Base-by-base conservation (phyloP, 2,329 filamentous ascomycete species). In the Curvularia sp. region DNA sequence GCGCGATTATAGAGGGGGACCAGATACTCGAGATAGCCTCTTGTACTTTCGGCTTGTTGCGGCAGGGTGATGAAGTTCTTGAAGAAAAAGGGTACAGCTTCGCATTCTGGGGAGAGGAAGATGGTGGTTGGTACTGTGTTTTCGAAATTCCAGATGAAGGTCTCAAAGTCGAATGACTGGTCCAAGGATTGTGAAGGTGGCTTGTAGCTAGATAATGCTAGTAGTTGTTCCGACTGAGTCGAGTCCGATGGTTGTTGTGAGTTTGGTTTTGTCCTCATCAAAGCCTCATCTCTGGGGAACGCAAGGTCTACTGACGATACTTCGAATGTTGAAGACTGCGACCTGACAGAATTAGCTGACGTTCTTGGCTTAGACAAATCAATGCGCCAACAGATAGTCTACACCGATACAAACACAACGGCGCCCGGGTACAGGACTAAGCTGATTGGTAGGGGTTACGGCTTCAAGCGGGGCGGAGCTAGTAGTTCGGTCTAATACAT, bases 41-140 rank as follows among this genome's bases (percentile, higher is more conserved):
- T 64, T 61, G 74, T 73, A 27, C 67, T 74, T 48, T 78, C 77
- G 5, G 72, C 69, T 62, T 77, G 70, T 53, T 74, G 74, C 3
- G 76, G 77, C 19, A 77, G 61, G 10, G 73, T 64, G 53, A 79
- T 74, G 57, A 78, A 78, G 52, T 79, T 79, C 13, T 72, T 72
- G 65, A 79, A 78, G 65, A 79, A 79, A 68, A 79, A 79, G 1
- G 75, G 72, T 2, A 75, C 71, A 5, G 76, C 77, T 63, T 77
- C 74, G 38, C 66, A 70, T 60, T 79, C 76, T 13, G 74, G 71
- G 3, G 73, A 67, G 46, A 74, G 60, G 1, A 62, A 61, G 28
- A 77, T 67, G 13, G 63, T 68, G 0, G 60, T 54, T 7, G 74
- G 72, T 2, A 77, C 55, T 21, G 55, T 57, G 36, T 68, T 59